phyloP scores from a whole-genome alignment of 192 early-diverging fungal species.

The Chytriomyces sp. region DNA sequence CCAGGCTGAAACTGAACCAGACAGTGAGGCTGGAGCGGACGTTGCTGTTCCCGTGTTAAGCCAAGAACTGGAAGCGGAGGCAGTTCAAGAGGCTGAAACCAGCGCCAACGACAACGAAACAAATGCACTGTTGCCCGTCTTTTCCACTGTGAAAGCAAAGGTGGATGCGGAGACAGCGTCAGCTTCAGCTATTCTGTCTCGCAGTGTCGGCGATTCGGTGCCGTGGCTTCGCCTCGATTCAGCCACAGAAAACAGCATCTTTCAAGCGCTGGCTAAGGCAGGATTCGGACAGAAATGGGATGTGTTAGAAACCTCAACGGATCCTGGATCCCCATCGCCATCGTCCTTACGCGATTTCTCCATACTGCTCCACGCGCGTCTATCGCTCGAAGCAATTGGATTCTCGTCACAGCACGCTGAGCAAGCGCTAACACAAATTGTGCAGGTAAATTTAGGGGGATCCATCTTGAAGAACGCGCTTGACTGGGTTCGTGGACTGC shows the following conservation, averaged over 20 bases:
- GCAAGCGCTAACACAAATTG: neutral
- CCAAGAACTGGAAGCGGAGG: neutral
- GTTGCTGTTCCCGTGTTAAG: too few species aligned
- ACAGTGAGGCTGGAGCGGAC: neutral
- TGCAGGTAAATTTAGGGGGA: neutral
- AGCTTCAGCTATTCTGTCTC: too few species aligned
- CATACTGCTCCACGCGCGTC: neutral
- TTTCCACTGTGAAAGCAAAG: too few species aligned
- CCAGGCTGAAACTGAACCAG: neutral
- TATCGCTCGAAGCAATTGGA: neutral
- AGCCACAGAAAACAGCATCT: neutral
- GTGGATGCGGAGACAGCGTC: too few species aligned
- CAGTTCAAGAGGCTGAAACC: neutral
- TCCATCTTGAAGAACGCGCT: neutral
- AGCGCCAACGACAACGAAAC: neutral
- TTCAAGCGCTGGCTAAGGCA: neutral
- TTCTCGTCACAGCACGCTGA: neutral
- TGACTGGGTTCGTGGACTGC: conserved; percentile 1
- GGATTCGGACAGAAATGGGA: neutral
- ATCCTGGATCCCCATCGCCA: too few species aligned
- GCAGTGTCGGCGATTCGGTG: too few species aligned
- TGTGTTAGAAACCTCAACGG: neutral
- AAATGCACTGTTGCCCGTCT: too few species aligned
- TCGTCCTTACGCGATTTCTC: too few species aligned
- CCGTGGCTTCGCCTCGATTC: neutral